A percentile compares a stretch with the other conserved stretches of the same genome.
Conservation (phyloP, 768 basidiomycete genomes). For the Boletus tomentosulus region DNA sequence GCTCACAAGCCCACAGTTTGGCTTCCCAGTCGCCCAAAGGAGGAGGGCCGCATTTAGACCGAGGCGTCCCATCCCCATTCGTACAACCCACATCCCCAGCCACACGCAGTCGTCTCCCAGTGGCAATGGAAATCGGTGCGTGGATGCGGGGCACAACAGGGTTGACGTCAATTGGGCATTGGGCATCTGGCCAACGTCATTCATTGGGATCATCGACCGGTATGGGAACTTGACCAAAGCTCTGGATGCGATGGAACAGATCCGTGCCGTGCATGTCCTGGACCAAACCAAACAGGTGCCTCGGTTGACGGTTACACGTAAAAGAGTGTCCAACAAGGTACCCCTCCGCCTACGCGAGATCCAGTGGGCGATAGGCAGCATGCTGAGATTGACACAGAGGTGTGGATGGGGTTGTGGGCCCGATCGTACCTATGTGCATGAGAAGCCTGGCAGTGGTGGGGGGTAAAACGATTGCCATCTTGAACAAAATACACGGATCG, state of each 20-base stretch:
- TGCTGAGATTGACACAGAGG: background rate
- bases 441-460: background rate
- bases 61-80: too few species aligned
- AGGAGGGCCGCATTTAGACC: too few species aligned
- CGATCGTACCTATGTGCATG: background rate
- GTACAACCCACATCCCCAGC: too few species aligned
- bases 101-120: too few species aligned
- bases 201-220: background rate
- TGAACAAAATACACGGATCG: constrained; percentile 1
- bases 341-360: background rate
- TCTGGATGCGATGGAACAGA: constrained; percentile 1
- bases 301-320: background rate
- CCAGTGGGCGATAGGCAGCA: background rate
- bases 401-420: background rate
- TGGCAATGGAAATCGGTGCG: too few species aligned
- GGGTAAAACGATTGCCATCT: too few species aligned
- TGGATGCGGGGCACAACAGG: too few species aligned
- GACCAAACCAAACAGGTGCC: background rate
- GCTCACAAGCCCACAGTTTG: too few species aligned
- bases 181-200: background rate
- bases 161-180: background rate
- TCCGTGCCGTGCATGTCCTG: constrained; percentile 3
- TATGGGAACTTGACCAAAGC: background rate
- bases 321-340: background rate
- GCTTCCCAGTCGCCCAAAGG: too few species aligned